phyloP scores from a whole-genome alignment of 2,329 filamentous ascomycete genomes.

The Tolypocladium cylindrosporum region DNA sequence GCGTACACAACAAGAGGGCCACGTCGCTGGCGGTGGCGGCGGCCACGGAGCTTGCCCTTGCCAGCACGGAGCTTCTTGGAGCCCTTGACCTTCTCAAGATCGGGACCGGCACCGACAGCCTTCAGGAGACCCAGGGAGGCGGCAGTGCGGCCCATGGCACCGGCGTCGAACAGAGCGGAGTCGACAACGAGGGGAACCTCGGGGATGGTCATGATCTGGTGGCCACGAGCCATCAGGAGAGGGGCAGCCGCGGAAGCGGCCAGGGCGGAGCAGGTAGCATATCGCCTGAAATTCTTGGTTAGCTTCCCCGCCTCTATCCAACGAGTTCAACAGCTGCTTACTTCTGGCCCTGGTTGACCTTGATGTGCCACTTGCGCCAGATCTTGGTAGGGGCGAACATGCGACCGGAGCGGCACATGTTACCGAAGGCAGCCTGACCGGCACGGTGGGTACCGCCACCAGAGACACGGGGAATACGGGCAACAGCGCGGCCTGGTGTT shows the following conservation, averaged over 20 bases:
- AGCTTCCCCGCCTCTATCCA: slow-evolving; percentile 5
- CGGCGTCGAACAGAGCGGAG: slow-evolving; percentile 76
- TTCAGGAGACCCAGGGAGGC: slow-evolving; percentile 79
- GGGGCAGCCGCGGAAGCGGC: slow-evolving; percentile 92
- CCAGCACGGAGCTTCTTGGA: slow-evolving; percentile 96
- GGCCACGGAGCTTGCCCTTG: slow-evolving; percentile 97
- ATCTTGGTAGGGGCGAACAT: slow-evolving; percentile 99
- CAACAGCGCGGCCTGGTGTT: slow-evolving; percentile 84
- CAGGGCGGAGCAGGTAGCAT: slow-evolving; percentile 93
- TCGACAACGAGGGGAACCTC: slow-evolving; percentile 97
- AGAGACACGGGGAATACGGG: slow-evolving; percentile 99
- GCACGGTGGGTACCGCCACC: slow-evolving; percentile 99
- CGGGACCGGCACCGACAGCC: slow-evolving; percentile 79
- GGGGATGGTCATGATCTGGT: slow-evolving; percentile 84
- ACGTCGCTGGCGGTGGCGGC: slow-evolving; percentile 94
- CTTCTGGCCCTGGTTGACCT: slow-evolving; percentile 99
- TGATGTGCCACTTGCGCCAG: slow-evolving; percentile 99
- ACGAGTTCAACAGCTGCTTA: slow-evolving; percentile 33
- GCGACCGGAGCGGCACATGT: slow-evolving; percentile 99
- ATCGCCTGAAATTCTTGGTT: slow-evolving; percentile 53
- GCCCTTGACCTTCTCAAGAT: slow-evolving; percentile 90
- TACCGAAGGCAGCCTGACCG: slow-evolving; percentile 99
- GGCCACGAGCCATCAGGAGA: slow-evolving; percentile 92
- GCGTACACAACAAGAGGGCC: slow-evolving; percentile 97
- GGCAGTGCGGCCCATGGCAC: slow-evolving; percentile 77